These are phyloP conservation scores for Eucalyptus curtisii DNA, from an alignment of 345 rosid genomes.

Conservation along the genomic window DNA sequence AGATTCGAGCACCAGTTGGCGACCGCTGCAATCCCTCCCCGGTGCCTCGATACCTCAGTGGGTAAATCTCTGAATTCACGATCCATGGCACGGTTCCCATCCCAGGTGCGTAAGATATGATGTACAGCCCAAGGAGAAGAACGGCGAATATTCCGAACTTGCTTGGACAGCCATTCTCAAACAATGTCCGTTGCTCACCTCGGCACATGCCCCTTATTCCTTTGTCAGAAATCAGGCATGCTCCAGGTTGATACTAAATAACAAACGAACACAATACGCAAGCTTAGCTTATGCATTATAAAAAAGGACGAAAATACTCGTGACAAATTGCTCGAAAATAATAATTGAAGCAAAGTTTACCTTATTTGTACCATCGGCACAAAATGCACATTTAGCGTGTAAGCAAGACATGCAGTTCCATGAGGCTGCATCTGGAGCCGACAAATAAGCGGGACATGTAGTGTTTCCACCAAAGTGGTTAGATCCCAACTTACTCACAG, in stretches of 20 bases:
- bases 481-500: constrained; percentile 11
- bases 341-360: constrained; percentile 9
- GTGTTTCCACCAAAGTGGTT: constrained; percentile 34
- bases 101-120: constrained; percentile 60
- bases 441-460: constrained; percentile 38
- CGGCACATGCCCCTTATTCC: constrained; percentile 11
- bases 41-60: constrained; percentile 65
- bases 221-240: constrained; percentile 34
- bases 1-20: constrained; percentile 68
- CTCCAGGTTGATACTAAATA: constrained; percentile 60
- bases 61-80: constrained; percentile 88
- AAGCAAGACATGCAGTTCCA: constrained; percentile 75
- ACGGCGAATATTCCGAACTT: constrained; percentile 57
- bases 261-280: background rate
- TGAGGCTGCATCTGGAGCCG: constrained; percentile 3
- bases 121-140: constrained; percentile 52
- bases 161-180: constrained; percentile 71
- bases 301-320: background rate
- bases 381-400: constrained; percentile 42
- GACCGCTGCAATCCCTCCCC: constrained; percentile 78
- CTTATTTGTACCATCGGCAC: constrained; percentile 18
- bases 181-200: constrained; percentile 28
- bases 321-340: background rate
- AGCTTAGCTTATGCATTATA: background rate
- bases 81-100: constrained; percentile 87